These are phyloP conservation scores for Tricholoma sp. DNA, from an alignment of 768 basidiomycete genomes.

Conservation along the genomic window DNA sequence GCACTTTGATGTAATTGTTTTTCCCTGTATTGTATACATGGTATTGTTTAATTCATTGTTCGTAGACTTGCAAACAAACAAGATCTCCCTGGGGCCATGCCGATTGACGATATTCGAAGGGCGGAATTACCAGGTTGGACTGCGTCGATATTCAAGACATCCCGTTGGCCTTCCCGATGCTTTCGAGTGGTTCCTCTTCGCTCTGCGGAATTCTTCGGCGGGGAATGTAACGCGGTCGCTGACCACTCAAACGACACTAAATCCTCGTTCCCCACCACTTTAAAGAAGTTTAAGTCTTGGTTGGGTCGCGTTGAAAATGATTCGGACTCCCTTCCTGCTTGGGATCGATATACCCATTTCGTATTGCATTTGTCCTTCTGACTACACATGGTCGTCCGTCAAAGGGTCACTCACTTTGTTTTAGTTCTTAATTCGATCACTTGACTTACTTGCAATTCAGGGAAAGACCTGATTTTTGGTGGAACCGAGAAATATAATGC, in stretches of 20 bases:
- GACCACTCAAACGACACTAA: conserved; percentile 2
- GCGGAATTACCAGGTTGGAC: too few relatives aligned
- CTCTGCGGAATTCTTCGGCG: conserved; percentile 21
- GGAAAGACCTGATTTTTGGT: conserved; percentile 40
- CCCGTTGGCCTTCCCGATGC: conserved; percentile 30
- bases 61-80: conserved; percentile 55
- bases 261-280: conserved; percentile 17
- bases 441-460: conserved; percentile 15
- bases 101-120: conserved; percentile 40
- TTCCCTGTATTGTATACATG: conserved; percentile 25
- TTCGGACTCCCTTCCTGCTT: conserved; percentile 28
- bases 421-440: too few relatives aligned
- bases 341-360: conserved; percentile 48
- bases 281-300: conserved; percentile 34
- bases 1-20: conserved; percentile 26
- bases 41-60: background rate
- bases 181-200: conserved; percentile 35
- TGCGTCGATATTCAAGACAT: conserved; percentile 24
- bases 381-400: conserved; percentile 35
- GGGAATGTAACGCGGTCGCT: background rate
- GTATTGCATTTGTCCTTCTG: conserved; percentile 37
- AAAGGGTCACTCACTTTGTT: conserved; percentile 26
- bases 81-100: conserved; percentile 48
- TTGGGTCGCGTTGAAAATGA: conserved; percentile 26
- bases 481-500: conserved; percentile 36